Evolutionary conservation across 805 yeast genomes (phyloP), one percentile per base, ranked within the genome.

Genomic region (Wickerhamiella slavikovae): DNA sequence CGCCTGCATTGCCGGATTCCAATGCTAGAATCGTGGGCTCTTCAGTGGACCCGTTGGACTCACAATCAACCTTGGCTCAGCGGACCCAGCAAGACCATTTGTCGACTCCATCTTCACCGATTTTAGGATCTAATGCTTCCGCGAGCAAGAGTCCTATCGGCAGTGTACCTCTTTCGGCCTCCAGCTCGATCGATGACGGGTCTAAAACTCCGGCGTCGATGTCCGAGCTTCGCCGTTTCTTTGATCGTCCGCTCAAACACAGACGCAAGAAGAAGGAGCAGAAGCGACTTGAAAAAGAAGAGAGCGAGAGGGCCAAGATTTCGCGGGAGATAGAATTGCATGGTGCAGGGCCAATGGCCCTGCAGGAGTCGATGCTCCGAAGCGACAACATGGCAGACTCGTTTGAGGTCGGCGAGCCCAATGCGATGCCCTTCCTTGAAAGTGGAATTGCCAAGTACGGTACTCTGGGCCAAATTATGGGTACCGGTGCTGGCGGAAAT

Each of bases 401-500:
- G 13, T 13, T 16, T 13, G 32, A 25, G n/a, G 28, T 12, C 6
- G 30, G 17, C 2, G 34, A 36, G 25, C 31, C 30, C 6, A 35
- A 35, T 11, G 23, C 36, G n/a, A 22, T 49, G 35, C 60, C 62
- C 12, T 57, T 54, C 35, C 49, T 47, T 30, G 63, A 57, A 28
- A 52, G 48, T 23, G 54, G 55, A 8, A 49, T 67, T 33, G 62
- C 68, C 30, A 72, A 74, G 41, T 80, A 79, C 50, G 89, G 91
- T 24, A 60, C 68, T 15, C 64, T 72, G 2, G 91, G 91, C 9
- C 64, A 64, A 37, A 57, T 73, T 15, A 57, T 80, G 29, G 96
- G 96, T 15, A 70, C 83, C 34, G 96, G 96, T 10, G 95, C 95
- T 1, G 83, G 92, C 15, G 95, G 96, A 2, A 73, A 89, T 1